phyloP scores from a whole-genome alignment of 352 stramenopile genomes.

The Hyaloperonospora brassicae region DNA sequence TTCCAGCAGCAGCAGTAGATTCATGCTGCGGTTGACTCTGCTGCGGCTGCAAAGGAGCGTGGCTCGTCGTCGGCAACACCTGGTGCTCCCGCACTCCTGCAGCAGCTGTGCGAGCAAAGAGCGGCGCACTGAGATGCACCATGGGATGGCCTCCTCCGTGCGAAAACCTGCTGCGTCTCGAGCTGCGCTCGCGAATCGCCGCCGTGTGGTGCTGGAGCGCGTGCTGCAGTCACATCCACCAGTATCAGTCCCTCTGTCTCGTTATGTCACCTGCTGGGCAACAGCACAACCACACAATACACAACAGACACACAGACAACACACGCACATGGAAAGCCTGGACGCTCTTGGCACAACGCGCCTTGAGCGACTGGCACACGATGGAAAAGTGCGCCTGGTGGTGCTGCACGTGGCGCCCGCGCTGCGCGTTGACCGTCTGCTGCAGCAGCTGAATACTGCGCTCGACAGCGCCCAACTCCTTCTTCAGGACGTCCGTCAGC shows the following conservation, averaged over 20 bases:
- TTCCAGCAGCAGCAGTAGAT: constrained; percentile 8
- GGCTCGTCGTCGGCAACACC: constrained; percentile 20
- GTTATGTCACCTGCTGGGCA: background rate
- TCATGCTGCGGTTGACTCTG: constrained; percentile 12
- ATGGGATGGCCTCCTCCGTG: constrained; percentile 60
- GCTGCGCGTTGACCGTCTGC: constrained; percentile 42
- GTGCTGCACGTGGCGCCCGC: constrained; percentile 49
- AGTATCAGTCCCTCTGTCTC: background rate
- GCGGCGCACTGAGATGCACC: constrained; percentile 71
- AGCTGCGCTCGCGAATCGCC: constrained; percentile 66
- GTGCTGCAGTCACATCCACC: constrained; percentile 27
- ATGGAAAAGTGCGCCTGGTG: constrained; percentile 77
- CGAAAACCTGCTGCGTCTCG: constrained; percentile 74
- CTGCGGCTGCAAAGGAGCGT: constrained; percentile 18
- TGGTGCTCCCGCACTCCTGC: constrained; percentile 13
- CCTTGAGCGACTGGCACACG: constrained; percentile 72
- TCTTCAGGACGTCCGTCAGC: constrained; percentile 75
- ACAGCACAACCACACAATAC: background rate
- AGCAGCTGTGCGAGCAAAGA: constrained; percentile 51
- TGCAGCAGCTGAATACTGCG: constrained; percentile 65
- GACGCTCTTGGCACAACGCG: constrained; percentile 69
- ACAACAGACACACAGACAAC: background rate
- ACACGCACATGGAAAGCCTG: constrained; percentile 67
- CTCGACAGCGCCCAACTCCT: constrained; percentile 53
- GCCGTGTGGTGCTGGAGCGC: constrained; percentile 56